Conservation (phyloP, 2,329 filamentous ascomycete genomes). For the Talaromyces sp. region DNA sequence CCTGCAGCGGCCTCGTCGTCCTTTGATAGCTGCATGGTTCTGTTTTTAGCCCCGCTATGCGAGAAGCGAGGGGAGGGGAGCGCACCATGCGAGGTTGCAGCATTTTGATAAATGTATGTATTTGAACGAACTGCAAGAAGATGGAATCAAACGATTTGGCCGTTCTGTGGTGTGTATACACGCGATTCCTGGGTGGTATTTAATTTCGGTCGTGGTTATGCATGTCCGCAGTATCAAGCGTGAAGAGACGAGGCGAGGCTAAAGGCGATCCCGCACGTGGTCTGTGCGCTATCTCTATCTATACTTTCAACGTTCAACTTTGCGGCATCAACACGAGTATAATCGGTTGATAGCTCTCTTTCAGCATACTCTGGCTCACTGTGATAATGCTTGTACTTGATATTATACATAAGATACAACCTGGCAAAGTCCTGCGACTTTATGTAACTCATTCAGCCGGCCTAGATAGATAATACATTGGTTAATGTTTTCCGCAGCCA, state of each 20-base stretch:
- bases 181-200: neutral
- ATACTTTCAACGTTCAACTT: neutral
- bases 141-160: neutral
- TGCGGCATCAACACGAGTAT: neutral
- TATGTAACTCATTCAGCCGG: neutral
- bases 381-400: neutral
- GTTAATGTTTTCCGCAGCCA: neutral
- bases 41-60: neutral
- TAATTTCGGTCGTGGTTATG: neutral
- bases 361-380: neutral
- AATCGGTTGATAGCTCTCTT: neutral
- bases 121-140: neutral
- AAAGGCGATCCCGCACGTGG: conserved; percentile 4
- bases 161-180: neutral
- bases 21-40: conserved; percentile 67
- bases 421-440: neutral
- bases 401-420: neutral
- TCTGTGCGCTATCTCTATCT: neutral
- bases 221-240: neutral
- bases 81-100: conserved; percentile 59
- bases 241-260: neutral
- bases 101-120: conserved; percentile 29
- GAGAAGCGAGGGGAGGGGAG: neutral
- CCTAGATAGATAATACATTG: neutral
- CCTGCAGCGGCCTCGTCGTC: conserved; percentile 72